Evolutionary conservation across 805 yeast genomes (phyloP).

Genomic region (Babjeviella inositovora): DNA sequence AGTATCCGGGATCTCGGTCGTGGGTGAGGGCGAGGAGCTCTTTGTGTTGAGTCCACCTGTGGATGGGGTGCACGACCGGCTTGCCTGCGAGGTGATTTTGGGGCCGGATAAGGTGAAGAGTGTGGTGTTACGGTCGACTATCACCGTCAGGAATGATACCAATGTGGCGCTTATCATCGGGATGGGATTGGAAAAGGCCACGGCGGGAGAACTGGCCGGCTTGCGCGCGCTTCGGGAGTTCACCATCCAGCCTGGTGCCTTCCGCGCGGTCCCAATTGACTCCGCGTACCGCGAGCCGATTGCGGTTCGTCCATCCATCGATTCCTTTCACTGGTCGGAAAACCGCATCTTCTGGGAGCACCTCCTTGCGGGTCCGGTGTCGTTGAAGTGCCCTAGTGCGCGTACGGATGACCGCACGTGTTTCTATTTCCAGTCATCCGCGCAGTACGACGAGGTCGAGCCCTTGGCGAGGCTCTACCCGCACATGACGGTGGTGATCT

Average conservation of each 20-base stretch:
- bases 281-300: slow-evolving; percentile 42
- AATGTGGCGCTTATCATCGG: slow-evolving; percentile 34
- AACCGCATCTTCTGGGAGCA: slow-evolving; percentile 51
- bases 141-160: slow-evolving; percentile 52
- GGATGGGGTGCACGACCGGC: slow-evolving; percentile 50
- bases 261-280: slow-evolving; percentile 62
- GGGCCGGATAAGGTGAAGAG: slow-evolving; percentile 68
- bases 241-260: slow-evolving; percentile 34
- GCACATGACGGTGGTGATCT: slow-evolving; percentile 57
- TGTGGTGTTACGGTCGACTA: slow-evolving; percentile 64
- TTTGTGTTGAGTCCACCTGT: slow-evolving; percentile 49
- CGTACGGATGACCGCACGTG: slow-evolving; percentile 19
- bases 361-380: slow-evolving; percentile 27
- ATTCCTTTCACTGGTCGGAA: slow-evolving; percentile 52
- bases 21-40: slow-evolving; percentile 72
- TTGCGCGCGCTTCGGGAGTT: too few relatives aligned
- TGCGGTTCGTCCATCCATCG: slow-evolving; percentile 43
- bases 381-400: slow-evolving; percentile 43
- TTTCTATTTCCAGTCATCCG: slow-evolving; percentile 62
- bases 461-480: slow-evolving; percentile 70
- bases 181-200: slow-evolving; percentile 13
- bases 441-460: slow-evolving; percentile 45
- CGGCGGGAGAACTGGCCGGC: slow-evolving; percentile 8
- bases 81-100: slow-evolving; percentile 55
- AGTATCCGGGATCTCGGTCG: slow-evolving; percentile 43